Evolutionary conservation across 371 early-diverging fungal genomes (phyloP), one percentile per base, ranked within the genome.

Genomic region (Mortierella sp.): DNA sequence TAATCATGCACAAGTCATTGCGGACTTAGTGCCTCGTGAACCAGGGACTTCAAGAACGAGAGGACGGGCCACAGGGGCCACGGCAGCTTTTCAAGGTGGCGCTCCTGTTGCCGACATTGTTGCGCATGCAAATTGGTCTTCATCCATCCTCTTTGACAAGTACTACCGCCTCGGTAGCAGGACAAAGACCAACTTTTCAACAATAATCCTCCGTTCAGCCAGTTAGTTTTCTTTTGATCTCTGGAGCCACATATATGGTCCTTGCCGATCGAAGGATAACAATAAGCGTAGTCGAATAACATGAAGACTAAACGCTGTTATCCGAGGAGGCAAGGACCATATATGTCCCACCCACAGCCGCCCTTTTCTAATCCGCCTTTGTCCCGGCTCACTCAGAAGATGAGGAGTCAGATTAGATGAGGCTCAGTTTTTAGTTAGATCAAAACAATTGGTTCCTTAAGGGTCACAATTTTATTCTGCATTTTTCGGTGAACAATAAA

Each of bases 161-260:
- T 56, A 28, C 56, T 54, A 65, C 12, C 9, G 57, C 4, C 40
- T 55, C 2, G 40, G 43, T 10, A 40, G 65, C 40, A 55, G 32
- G n/a, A 55, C 57, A 12, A 13, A 19, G 15, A 55, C 65, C 65
- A 42, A 65, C 42, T 32, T 55, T 29, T 28, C 65, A 17, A 65
- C 40, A 12, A 47, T 55, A 13, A 35, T 64, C 51, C 54, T 64
- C 40, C 28, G 26, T 6, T 43, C 43, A 17, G 13, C 13, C 47
- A 6, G n/a, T 28, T 40, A 23, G 43, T n/a, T 40, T 61, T 61
- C 13, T 40, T 61, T 61, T 43, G 61, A 28, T 61, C 64, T 64
- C 64, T 64, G 64, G 64, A 64, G 64, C 64, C 65, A 63, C 63
- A 63, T 54, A 57, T 43, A 43, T 43, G 45, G 45, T 43, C 45